Percentiles rank a stretch among this genome's conserved stretches.
These are phyloP conservation scores for Aspergillus hortae DNA, from an alignment of 2,329 filamentous ascomycete species.

Conservation along the genomic window DNA sequence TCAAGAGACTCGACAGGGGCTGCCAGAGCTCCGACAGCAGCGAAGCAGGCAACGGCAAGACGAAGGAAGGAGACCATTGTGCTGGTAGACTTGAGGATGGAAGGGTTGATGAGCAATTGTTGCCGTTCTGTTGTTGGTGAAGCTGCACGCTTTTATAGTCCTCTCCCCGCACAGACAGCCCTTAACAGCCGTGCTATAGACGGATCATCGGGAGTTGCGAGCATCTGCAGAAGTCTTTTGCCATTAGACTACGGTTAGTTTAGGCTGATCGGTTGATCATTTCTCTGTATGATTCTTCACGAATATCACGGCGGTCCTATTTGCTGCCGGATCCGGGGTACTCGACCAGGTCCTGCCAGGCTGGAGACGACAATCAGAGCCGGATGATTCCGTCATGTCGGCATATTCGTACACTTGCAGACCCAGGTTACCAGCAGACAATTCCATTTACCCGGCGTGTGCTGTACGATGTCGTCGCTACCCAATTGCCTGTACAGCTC, in stretches of 20 bases:
- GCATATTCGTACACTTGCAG: not conserved
- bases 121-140: not conserved
- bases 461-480: not conserved
- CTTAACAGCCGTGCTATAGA: not conserved
- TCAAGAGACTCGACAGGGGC: conserved; percentile 17
- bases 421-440: too few relatives aligned
- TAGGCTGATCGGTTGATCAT: conserved; percentile 9
- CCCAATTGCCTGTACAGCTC: not conserved
- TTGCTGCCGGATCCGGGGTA: not conserved
- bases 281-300: not conserved
- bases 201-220: not conserved
- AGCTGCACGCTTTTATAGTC: not conserved
- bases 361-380: not conserved
- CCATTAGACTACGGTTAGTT: not conserved
- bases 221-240: not conserved
- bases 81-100: not conserved
- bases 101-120: not conserved
- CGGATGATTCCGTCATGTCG: not conserved
- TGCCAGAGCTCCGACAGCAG: conserved; percentile 20
- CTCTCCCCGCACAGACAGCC: not conserved
- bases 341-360: not conserved
- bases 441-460: too few relatives aligned
- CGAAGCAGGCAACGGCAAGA: conserved; percentile 20
- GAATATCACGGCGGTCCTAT: not conserved
- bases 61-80: conserved; percentile 27